A percentile compares a stretch with the other conserved stretches of the same genome.
Conservation (phyloP, 1,284 basidiomycete species). For the Exobasidium rhododendri region DNA sequence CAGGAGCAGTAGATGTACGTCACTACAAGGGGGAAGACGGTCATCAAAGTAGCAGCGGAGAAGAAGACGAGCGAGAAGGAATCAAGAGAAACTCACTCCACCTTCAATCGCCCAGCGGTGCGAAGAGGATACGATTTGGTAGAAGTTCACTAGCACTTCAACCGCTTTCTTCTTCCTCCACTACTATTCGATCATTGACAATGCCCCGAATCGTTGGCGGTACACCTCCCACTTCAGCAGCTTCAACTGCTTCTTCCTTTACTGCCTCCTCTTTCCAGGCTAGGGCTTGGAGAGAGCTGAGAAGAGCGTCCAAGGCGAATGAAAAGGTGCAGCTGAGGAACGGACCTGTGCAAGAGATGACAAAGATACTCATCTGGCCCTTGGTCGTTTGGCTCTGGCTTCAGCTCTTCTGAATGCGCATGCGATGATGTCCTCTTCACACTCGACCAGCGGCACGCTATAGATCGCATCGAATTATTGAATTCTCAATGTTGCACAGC, state of each 20-base stretch:
- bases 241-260: neutral
- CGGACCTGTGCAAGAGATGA: neutral
- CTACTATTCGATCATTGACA: neutral
- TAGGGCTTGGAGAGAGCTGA: slow-evolving; percentile 7
- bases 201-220: neutral
- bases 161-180: neutral
- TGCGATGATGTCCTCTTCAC: too few species aligned
- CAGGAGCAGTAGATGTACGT: neutral
- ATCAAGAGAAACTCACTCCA: neutral
- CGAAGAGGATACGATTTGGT: slow-evolving; percentile 2
- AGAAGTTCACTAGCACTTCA: neutral
- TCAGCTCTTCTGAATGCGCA: slow-evolving; percentile 11
- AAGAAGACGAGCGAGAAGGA: neutral
- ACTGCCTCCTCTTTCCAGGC: neutral
- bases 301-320: neutral
- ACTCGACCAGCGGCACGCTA: too few species aligned
- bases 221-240: neutral
- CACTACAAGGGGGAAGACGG: neutral
- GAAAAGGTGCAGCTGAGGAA: neutral
- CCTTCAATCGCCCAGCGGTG: neutral
- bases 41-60: neutral
- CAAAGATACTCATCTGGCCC: neutral
- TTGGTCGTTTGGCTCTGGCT: slow-evolving; percentile 10
- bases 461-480: too few species aligned
- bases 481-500: too few species aligned